Evolutionary conservation across 257 asterid species (phyloP).

Genomic region (Plantago elongata): DNA sequence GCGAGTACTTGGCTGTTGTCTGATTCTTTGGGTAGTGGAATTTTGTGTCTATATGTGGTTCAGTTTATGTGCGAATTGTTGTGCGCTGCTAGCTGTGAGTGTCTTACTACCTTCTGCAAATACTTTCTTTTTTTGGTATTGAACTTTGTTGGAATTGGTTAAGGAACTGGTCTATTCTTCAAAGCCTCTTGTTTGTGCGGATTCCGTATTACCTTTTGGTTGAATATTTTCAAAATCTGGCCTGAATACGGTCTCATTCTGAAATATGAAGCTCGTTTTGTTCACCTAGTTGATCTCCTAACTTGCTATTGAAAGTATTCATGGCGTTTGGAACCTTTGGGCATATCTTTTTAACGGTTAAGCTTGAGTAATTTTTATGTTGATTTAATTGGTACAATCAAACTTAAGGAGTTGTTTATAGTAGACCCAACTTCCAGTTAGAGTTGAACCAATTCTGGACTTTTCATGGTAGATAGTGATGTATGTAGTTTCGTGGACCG

Average conservation of each 20-base stretch:
- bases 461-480: not conserved
- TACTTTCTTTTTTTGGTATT: not conserved
- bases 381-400: not conserved
- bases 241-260: not conserved
- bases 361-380: not conserved
- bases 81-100: too few relatives aligned
- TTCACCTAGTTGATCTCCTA: not conserved
- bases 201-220: not conserved
- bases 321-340: not conserved
- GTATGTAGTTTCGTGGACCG: not conserved
- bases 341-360: not conserved
- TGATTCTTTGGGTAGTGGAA: too few relatives aligned
- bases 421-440: constrained; percentile 6
- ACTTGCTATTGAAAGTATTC: not conserved
- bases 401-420: not conserved
- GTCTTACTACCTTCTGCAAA: not conserved
- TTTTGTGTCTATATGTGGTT: too few relatives aligned
- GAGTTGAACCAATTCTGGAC: not conserved
- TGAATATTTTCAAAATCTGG: constrained; percentile 13
- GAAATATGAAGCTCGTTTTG: not conserved
- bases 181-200: not conserved
- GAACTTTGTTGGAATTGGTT: not conserved
- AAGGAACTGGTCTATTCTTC: not conserved
- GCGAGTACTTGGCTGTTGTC: too few relatives aligned
- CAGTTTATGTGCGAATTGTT: too few relatives aligned